Evolutionary conservation across 208 protist genomes (phyloP).

Genomic region (Trypanosoma rangeli): DNA sequence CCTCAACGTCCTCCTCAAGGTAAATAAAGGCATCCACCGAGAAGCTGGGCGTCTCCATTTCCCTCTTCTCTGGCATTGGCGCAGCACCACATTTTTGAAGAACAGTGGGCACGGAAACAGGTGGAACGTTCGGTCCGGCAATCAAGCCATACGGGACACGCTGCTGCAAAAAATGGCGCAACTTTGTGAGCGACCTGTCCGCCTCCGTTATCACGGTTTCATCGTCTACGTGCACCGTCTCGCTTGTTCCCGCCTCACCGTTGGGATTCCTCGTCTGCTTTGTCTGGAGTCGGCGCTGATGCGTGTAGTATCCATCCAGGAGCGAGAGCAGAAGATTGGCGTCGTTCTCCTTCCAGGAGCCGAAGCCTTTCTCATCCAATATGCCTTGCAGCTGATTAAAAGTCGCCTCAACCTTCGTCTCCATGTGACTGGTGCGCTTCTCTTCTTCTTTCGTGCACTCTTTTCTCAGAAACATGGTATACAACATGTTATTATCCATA

Average conservation of each 20-base stretch:
- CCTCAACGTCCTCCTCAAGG: slow-evolving; percentile 64
- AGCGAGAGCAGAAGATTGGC: slow-evolving; percentile 16
- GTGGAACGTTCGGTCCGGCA: slow-evolving; percentile 37
- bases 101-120: neutral
- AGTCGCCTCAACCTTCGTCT: slow-evolving; percentile 22
- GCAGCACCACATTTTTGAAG: neutral
- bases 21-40: slow-evolving; percentile 81
- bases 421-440: neutral
- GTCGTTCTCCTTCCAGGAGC: slow-evolving; percentile 15
- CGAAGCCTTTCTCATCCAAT: slow-evolving; percentile 16
- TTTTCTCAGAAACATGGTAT: neutral
- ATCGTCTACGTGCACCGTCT: slow-evolving; percentile 27
- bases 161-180: slow-evolving; percentile 45
- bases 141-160: slow-evolving; percentile 46
- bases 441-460: neutral
- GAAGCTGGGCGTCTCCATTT: slow-evolving; percentile 42
- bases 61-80: neutral
- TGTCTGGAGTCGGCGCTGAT: neutral
- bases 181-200: slow-evolving; percentile 42
- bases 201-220: slow-evolving; percentile 47
- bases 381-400: slow-evolving; percentile 26
- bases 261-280: neutral
- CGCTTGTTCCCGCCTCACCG: slow-evolving; percentile 6
- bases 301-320: slow-evolving; percentile 12
- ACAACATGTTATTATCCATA: neutral